phyloP scores from a whole-genome alignment of 805 yeast genomes.

The Tanozyma kutaoensis region DNA sequence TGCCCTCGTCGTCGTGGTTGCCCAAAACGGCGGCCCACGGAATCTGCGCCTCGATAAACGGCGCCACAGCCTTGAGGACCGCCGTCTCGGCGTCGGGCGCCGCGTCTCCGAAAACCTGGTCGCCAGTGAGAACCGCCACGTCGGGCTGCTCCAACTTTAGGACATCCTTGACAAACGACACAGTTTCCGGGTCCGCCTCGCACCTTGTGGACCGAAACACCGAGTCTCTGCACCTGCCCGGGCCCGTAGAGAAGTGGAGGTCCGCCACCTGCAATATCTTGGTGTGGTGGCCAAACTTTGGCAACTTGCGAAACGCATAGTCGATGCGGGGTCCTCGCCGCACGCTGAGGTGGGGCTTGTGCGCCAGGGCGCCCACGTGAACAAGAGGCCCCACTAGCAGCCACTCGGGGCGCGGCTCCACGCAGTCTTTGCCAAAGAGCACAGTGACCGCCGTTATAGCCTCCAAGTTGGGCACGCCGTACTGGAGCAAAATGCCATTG shows the following conservation, averaged over 20 bases:
- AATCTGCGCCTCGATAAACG: constrained; percentile 51
- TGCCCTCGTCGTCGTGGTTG: constrained; percentile 89
- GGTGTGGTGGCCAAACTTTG: constrained; percentile 23
- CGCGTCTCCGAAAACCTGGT: constrained; percentile 73
- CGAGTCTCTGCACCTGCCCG: constrained; percentile 69
- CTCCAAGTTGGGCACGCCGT: constrained; percentile 20
- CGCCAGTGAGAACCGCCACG: constrained; percentile 80
- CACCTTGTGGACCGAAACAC: too few relatives aligned
- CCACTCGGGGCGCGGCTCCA: constrained; percentile 75
- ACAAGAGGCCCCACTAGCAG: constrained; percentile 14
- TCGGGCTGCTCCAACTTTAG: constrained; percentile 74
- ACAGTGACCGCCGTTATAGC: constrained; percentile 51
- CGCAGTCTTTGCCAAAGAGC: constrained; percentile 59
- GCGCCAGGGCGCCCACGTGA: too few relatives aligned
- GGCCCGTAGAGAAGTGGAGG: constrained; percentile 77
- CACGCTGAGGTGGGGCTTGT: too few relatives aligned
- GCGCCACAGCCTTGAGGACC: constrained; percentile 59
- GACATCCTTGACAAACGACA: constrained; percentile 44
- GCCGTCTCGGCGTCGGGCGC: constrained; percentile 78
- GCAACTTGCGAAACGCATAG: too few relatives aligned
- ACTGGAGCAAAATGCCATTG: constrained; percentile 49
- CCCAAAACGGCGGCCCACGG: constrained; percentile 87
- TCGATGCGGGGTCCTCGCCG: too few relatives aligned
- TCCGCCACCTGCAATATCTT: constrained; percentile 87
- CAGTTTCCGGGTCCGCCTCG: constrained; percentile 66